Base-by-base conservation (phyloP, 371 early-diverging fungal genomes). In the Mucor lusitanicus region DNA sequence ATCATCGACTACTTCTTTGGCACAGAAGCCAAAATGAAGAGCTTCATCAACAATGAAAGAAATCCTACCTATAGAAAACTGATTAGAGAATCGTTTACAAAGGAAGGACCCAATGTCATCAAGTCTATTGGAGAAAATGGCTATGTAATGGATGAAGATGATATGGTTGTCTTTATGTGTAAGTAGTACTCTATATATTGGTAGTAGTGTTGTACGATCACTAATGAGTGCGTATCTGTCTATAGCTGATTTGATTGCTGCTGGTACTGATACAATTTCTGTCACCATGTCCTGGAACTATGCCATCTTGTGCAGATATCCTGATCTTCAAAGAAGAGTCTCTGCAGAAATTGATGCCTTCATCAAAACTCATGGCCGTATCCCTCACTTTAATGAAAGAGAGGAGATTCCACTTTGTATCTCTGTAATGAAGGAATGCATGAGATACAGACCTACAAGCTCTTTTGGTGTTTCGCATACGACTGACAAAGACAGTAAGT, bases 171-270 rank as follows among this genome's bases (percentile, higher is more conserved):
- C 2, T 28, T 67, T 1, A 54, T 59, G 46, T 17, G 65, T 65
- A 59, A 44, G 35, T 64, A 4, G 37, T 13, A 37, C 13, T 37
- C n/a, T n/a, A n/a, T n/a, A n/a, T n/a, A n/a, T n/a, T n/a, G n/a
- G n/a, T n/a, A n/a, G n/a, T n/a, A n/a, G n/a, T n/a, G n/a, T n/a
- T n/a, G n/a, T n/a, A n/a, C n/a, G n/a, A n/a, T n/a, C n/a, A n/a
- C n/a, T n/a, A n/a, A n/a, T n/a, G n/a, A n/a, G n/a, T n/a, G n/a
- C n/a, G n/a, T 0, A 37, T 37, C 11, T 13, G 37, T 13, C 8
- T 28, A 3, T 65, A 71, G 71, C 23, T 30, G 71, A 71, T 39
- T 54, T 71, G 4, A 67, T 60, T 23, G 55, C 28, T 46, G 71
- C 59, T 30, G 71, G 71, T 12, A 54, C 61, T 23, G 71, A 71